Evolutionary conservation across 768 basidiomycete species (phyloP).

Genomic region (Tylopilus intermedius): DNA sequence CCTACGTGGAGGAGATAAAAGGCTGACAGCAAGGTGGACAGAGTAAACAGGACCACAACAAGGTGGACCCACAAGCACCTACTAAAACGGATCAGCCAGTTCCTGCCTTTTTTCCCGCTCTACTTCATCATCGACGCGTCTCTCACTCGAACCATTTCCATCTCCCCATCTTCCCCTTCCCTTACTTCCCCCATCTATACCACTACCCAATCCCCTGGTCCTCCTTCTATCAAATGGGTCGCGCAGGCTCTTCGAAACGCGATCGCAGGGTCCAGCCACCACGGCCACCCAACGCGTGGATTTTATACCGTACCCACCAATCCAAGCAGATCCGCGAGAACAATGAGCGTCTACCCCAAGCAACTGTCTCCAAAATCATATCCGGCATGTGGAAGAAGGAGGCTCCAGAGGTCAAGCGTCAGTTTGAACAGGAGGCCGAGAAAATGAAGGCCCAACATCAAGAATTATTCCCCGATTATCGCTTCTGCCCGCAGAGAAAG

Average conservation of each 20-base stretch:
- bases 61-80: slow-evolving; percentile 33
- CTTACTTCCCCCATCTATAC: slow-evolving; percentile 1
- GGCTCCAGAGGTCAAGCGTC: slow-evolving; percentile 38
- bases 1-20: slow-evolving; percentile 13
- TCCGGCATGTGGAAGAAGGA: slow-evolving; percentile 62
- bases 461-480: slow-evolving; percentile 50
- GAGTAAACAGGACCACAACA: slow-evolving; percentile 31
- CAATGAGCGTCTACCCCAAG: slow-evolving; percentile 43
- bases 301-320: slow-evolving; percentile 67
- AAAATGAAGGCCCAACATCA: slow-evolving; percentile 49
- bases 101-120: slow-evolving; percentile 23
- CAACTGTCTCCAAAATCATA: slow-evolving; percentile 60
- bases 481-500: slow-evolving; percentile 52
- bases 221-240: slow-evolving; percentile 18
- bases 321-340: slow-evolving; percentile 27
- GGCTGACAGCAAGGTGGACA: slow-evolving; percentile 6
- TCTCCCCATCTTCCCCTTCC: slow-evolving; percentile 10
- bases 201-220: slow-evolving; percentile 7
- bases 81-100: slow-evolving; percentile 27
- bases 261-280: slow-evolving; percentile 38
- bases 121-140: slow-evolving; percentile 26
- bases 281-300: slow-evolving; percentile 80
- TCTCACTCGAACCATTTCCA: slow-evolving; percentile 17
- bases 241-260: slow-evolving; percentile 3
- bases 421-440: slow-evolving; percentile 53